Evolutionary conservation across 2,329 filamentous ascomycete species (phyloP), one percentile per base, ranked within the genome.

Genomic region (Botrytis pseudocinerea): DNA sequence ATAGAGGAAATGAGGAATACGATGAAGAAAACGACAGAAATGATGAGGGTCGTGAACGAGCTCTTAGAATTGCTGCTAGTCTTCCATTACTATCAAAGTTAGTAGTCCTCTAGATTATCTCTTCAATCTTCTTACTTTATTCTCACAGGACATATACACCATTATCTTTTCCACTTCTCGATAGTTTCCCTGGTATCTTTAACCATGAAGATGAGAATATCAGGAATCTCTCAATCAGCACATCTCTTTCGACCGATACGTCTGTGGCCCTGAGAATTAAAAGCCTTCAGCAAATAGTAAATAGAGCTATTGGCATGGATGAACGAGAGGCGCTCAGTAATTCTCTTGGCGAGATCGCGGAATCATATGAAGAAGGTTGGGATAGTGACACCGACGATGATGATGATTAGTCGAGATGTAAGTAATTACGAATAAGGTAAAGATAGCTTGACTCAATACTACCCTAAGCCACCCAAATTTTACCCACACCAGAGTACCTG

Each of bases 291-390:
- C 83, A 86, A 35, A 85, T 92, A 20, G 90, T 92, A 20, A 83
- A 87, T 25, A 87, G 90, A 75, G 86, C 88, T 18, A 85, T 95
- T 25, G 85, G 86, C 0, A 78, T 95, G 4, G 93, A 97, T 74
- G 95, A 98, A 79, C 88, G 95, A 60, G 96, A 99, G 82, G 85
- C 86, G 3, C 85, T 98, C n/a, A 89, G 90, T 63, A 96, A 97
- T 79, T 90, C 92, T 20, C 85, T 99, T 57, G 90, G 92, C 38
- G 91, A 93, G 74, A 90, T 98, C 78, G 91, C 92, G 1, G 95
- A 97, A 79, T 93, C 93, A 74, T 98, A 98, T 81, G 90, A 93
- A 77, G 93, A 96, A 75, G 94, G 94, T 1, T 97, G 93, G 93
- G 90, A 90, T 20, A 94, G 92, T 78, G 93, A 90, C 38, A 91